A percentile compares a stretch with the other conserved stretches of the same genome.
These are phyloP conservation scores for Flaveria linearis DNA, from an alignment of 129 eudicot species.

Conservation along the genomic window DNA sequence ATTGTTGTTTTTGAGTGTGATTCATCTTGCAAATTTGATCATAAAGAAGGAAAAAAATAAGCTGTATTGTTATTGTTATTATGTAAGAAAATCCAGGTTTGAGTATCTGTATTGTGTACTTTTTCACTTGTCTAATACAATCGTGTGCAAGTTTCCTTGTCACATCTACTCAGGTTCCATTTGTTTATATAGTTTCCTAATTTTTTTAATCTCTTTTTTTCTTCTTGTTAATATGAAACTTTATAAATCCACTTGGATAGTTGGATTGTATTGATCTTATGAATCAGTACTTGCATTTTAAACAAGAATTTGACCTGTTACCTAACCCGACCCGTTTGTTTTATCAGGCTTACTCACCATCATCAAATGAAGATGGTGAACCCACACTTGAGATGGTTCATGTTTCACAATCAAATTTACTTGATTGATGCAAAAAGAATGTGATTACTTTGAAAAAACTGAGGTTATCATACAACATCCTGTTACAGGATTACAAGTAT, in stretches of 20 bases:
- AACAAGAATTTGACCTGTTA: not conserved
- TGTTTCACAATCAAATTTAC: constrained; percentile 4
- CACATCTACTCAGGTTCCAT: not conserved
- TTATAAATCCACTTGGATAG: too few relatives aligned
- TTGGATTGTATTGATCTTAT: too few relatives aligned
- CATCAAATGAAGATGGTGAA: not conserved
- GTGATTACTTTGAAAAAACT: constrained; percentile 9
- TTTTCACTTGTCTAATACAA: constrained; percentile 14
- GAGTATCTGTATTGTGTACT: constrained; percentile 24
- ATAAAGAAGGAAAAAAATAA: constrained; percentile 20
- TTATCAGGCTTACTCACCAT: not conserved
- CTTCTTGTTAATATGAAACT: too few relatives aligned
- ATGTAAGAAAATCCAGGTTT: constrained; percentile 19
- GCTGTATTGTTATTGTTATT: constrained; percentile 18
- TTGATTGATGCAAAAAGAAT: not conserved
- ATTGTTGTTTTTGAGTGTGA: constrained; percentile 33
- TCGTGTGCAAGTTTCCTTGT: not conserved
- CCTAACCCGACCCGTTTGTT: not conserved
- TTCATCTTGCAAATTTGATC: constrained; percentile 30
- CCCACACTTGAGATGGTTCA: not conserved
- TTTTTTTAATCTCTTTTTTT: too few relatives aligned
- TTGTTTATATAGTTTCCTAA: not conserved
- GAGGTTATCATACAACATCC: constrained; percentile 8
- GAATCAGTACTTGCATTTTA: too few relatives aligned
- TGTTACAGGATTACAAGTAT: not conserved